These are phyloP conservation scores for Pseudodiploospora longispora DNA, from an alignment of 2,329 filamentous ascomycete species.

Conservation along the genomic window DNA sequence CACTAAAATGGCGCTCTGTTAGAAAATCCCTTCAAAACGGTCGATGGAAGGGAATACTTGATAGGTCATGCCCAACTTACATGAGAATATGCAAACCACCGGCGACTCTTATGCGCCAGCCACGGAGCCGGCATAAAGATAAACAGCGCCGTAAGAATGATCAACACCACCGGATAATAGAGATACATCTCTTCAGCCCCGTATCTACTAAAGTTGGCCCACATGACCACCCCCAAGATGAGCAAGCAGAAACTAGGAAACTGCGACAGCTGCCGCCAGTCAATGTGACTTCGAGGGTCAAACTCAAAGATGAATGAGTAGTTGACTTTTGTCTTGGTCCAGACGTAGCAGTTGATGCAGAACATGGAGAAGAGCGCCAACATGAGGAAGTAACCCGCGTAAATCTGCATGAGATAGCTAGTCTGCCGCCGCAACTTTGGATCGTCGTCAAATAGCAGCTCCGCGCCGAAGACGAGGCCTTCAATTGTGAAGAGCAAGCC, in stretches of 20 bases:
- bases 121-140: constrained; percentile 69
- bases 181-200: constrained; percentile 62
- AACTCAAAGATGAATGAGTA: constrained; percentile 97
- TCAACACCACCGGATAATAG: constrained; percentile 79
- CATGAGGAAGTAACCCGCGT: constrained; percentile 84
- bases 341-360: constrained; percentile 74
- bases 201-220: constrained; percentile 76
- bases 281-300: constrained; percentile 73
- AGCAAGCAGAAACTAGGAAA: constrained; percentile 80
- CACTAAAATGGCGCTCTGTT: constrained; percentile 44
- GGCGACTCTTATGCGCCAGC: constrained; percentile 67
- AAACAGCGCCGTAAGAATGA: constrained; percentile 57
- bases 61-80: constrained; percentile 40
- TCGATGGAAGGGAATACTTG: background rate
- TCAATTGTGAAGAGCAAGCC: constrained; percentile 60
- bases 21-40: constrained; percentile 1
- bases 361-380: constrained; percentile 77
- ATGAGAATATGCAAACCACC: constrained; percentile 85
- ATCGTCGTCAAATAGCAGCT: constrained; percentile 45
- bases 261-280: constrained; percentile 83
- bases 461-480: constrained; percentile 52
- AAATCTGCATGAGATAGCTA: constrained; percentile 75
- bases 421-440: constrained; percentile 42
- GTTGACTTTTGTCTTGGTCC: constrained; percentile 81
- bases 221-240: constrained; percentile 70